Conservation (phyloP, 1,284 basidiomycete genomes). For the Heliocybe sulcata region DNA sequence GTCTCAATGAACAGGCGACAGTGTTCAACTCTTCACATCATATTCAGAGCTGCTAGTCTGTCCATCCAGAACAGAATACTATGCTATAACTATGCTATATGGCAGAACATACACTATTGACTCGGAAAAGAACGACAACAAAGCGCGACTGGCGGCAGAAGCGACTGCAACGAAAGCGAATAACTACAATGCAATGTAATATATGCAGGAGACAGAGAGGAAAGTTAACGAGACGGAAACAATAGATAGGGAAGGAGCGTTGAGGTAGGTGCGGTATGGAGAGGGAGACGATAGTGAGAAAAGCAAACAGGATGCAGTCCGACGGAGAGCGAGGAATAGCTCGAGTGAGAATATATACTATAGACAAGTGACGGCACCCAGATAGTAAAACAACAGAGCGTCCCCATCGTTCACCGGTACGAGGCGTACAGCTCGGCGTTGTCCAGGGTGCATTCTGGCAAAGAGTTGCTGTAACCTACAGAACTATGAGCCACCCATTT, state of each 20-base stretch:
- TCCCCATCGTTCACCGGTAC: background rate
- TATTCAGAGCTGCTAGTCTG: background rate
- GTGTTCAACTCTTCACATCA: background rate
- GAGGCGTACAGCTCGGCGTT: background rate
- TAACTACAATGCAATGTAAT: background rate
- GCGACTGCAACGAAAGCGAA: background rate
- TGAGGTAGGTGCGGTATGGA: background rate
- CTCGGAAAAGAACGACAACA: background rate
- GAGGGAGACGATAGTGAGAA: background rate
- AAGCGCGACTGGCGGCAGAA: background rate
- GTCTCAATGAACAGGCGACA: too few relatives aligned
- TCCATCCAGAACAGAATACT: background rate
- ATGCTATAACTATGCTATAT: background rate
- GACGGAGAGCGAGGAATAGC: background rate
- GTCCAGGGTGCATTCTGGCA: background rate
- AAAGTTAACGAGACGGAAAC: background rate
- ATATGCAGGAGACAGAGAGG: background rate
- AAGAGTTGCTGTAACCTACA: background rate
- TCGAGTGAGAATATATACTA: background rate
- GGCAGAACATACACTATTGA: background rate
- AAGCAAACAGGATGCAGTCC: background rate
- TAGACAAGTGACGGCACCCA: background rate
- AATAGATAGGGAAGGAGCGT: background rate
- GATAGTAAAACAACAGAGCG: background rate
- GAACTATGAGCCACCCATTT: background rate